Base-by-base conservation (phyloP, 305 asterid genomes). In the Solanum aculeatissimum region DNA sequence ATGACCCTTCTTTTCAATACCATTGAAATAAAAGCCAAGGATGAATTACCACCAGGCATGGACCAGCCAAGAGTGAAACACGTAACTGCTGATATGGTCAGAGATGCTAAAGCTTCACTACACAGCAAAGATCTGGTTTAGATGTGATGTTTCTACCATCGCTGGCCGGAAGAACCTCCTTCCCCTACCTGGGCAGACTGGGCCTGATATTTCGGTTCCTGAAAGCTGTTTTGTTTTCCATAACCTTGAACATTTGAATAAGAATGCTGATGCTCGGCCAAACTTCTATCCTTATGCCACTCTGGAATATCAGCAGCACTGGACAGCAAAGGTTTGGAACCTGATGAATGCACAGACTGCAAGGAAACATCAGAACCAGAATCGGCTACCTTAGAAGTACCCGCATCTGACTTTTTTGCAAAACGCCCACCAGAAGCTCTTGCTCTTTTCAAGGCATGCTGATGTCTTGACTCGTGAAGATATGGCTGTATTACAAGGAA, bases 381-480 rank as follows among this genome's bases (percentile, higher is more conserved):
- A 57, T 77, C 88, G 11, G 90, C 47, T 43, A 84, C 93, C 58
- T 85, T 87, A 6, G 90, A 81, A 40, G 85, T 77, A 71, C 84
- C 90, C 10, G 84, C 77, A 57, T 88, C 87, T 2, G 90, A 23
- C 89, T 95, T 93, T 90, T 91, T 93, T 12, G 93, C 92, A 83
- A 94, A 94, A 78, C 98, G 95, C 38, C 98, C 98, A 1, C 97
- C 95, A 16, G 96, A 74, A 53, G 95, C 93, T 87, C 98, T 89
- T 83, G 83, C 91, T 88, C 98, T 91, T 87, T 93, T 91, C 86
- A 94, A 85, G n/a, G 98, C 98, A 83, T 94, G 98, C 89, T 94
- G 97, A 87, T 94, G 98, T 23, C 96, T 89, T 3, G 98, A 94
- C 88, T 94, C 98, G 9, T 94, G 97, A 66, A 94, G 96, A 84